Conservation (phyloP, 495 filamentous ascomycete genomes). For the Amphirosellinia nigrospora region DNA sequence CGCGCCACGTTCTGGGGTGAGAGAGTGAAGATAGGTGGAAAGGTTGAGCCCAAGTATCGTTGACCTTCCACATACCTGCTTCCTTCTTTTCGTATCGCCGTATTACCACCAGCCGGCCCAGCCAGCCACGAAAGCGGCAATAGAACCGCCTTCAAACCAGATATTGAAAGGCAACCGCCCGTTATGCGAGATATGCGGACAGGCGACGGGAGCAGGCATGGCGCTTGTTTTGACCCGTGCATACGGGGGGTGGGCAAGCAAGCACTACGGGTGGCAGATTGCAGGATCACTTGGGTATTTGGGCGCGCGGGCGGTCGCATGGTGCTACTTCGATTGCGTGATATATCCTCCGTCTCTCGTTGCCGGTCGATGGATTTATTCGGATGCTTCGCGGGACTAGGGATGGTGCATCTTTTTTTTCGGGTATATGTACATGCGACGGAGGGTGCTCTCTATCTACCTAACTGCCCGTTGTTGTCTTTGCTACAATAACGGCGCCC, state of each 20-base stretch:
- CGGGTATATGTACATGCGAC: too few relatives aligned
- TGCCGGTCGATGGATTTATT: background rate
- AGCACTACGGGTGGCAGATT: constrained; percentile 21
- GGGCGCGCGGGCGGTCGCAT: constrained; percentile 24
- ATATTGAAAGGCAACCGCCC: background rate
- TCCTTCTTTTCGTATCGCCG: background rate
- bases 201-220: background rate
- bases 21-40: background rate
- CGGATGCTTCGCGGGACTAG: background rate
- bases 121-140: background rate
- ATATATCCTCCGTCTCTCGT: background rate
- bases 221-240: background rate
- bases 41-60: background rate
- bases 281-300: constrained; percentile 21
- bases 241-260: background rate
- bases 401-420: background rate
- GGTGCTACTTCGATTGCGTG: constrained; percentile 15
- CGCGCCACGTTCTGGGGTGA: background rate
- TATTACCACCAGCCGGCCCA: background rate
- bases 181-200: constrained; percentile 20
- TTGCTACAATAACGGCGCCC: too few relatives aligned
- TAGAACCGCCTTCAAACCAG: background rate
- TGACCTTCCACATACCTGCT: background rate
- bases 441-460: too few relatives aligned
- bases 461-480: too few relatives aligned